These are phyloP conservation scores for Evernia prunastri DNA, from an alignment of 495 filamentous ascomycete species.

Conservation along the genomic window DNA sequence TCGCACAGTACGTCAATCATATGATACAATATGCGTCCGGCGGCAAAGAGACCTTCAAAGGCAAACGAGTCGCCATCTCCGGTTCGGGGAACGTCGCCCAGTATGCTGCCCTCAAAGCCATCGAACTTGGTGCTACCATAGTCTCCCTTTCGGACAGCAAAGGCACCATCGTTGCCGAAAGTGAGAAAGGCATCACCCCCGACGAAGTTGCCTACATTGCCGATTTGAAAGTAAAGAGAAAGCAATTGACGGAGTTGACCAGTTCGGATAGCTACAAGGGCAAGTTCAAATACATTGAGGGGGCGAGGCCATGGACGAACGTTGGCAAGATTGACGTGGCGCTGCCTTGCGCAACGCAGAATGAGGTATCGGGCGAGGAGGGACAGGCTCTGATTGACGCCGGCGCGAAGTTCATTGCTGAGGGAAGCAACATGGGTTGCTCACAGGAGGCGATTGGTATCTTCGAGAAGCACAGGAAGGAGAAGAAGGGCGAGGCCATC, in stretches of 20 bases:
- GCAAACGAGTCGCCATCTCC: conserved; percentile 93
- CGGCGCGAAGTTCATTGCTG: conserved; percentile 82
- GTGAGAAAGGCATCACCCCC: conserved; percentile 57
- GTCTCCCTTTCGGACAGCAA: conserved; percentile 92
- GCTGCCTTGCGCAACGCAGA: conserved; percentile 91
- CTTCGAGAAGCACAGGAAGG: conserved; percentile 76
- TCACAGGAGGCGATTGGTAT: conserved; percentile 91
- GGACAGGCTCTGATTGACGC: conserved; percentile 69
- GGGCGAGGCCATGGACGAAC: conserved; percentile 86
- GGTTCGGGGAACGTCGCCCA: conserved; percentile 98
- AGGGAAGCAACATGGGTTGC: conserved; percentile 98
- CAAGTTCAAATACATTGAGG: conserved; percentile 82
- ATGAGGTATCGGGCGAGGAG: conserved; percentile 89
- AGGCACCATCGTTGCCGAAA: conserved; percentile 69
- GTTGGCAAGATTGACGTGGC: conserved; percentile 84
- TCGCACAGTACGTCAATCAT: conserved; percentile 68
- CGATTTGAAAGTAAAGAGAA: conserved; percentile 76
- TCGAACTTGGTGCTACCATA: conserved; percentile 90
- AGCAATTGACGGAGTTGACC: conserved; percentile 64
- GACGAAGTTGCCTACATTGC: conserved; percentile 74
- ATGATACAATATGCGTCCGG: conserved; percentile 82
- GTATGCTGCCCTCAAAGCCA: conserved; percentile 93
- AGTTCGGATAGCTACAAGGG: conserved; percentile 45
- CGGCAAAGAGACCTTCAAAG: conserved; percentile 78
- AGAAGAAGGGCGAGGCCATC: conserved; percentile 64